These are phyloP conservation scores for Rhizophagus sp. DNA, from an alignment of 192 early-diverging fungal species.

Conservation along the genomic window DNA sequence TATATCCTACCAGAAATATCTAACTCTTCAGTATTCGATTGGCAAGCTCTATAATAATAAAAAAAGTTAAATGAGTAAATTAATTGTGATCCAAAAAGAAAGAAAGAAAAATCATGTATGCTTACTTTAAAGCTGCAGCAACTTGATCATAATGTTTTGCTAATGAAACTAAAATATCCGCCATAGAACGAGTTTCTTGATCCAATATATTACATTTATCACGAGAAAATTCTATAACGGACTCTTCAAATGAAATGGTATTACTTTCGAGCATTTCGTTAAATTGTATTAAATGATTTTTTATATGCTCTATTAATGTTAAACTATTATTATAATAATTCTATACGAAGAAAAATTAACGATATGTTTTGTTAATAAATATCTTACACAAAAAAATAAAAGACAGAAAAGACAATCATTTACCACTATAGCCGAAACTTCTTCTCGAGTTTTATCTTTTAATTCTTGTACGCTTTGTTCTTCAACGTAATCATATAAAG, in stretches of 20 bases:
- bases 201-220: conserved; percentile 40
- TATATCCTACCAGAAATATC: conserved; percentile 26
- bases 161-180: conserved; percentile 45
- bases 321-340: conserved; percentile 10
- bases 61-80: not conserved
- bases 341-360: not conserved
- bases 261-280: not conserved
- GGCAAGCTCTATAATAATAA: conserved; percentile 17
- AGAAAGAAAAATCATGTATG: not conserved
- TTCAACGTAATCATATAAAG: conserved; percentile 31
- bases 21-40: conserved; percentile 18
- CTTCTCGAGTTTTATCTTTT: conserved; percentile 28
- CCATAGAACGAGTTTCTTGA: conserved; percentile 40
- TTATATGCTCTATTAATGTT: conserved; percentile 1
- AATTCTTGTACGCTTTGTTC: conserved; percentile 28
- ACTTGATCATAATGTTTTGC: conserved; percentile 51
- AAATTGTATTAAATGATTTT: conserved; percentile 10
- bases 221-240: conserved; percentile 34
- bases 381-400: not conserved
- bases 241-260: conserved; percentile 39
- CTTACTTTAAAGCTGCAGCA: conserved; percentile 43
- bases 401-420: not conserved
- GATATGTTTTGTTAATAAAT: not conserved
- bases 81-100: not conserved
- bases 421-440: conserved; percentile 20